These are phyloP conservation scores for Conticribra guillardii DNA, from an alignment of 108 stramenopile genomes.

Conservation along the genomic window DNA sequence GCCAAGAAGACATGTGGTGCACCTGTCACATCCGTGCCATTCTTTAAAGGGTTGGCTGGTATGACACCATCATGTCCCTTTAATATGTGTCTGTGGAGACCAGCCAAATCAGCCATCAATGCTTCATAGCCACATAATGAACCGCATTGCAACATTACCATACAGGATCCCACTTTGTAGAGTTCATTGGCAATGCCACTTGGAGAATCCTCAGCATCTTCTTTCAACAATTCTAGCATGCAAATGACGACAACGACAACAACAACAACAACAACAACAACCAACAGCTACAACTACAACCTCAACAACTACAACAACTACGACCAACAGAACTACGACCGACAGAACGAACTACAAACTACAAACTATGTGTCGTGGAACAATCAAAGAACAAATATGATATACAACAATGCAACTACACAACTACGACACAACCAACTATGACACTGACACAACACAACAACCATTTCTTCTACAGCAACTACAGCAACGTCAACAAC, in stretches of 20 bases:
- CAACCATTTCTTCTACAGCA: too few species aligned
- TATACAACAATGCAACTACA: too few species aligned
- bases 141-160: background rate
- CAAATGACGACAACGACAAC: conserved; percentile 2
- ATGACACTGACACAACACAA: too few species aligned
- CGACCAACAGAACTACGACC: too few species aligned
- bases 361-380: too few species aligned
- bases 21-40: background rate
- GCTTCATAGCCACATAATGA: conserved; percentile 18
- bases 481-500: too few species aligned
- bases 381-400: too few species aligned
- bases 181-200: background rate
- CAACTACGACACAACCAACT: too few species aligned
- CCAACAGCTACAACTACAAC: too few species aligned
- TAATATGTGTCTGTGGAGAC: background rate
- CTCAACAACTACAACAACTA: too few species aligned
- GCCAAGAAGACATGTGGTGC: conserved; percentile 15
- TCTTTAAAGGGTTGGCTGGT: background rate
- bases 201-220: background rate
- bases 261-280: too few species aligned
- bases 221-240: conserved; percentile 1
- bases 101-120: conserved; percentile 4
- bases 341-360: too few species aligned
- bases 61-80: conserved; percentile 2
- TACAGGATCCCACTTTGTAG: conserved; percentile 2